Base-by-base conservation (phyloP, 495 filamentous ascomycete species). In the Penicillium parvum region DNA sequence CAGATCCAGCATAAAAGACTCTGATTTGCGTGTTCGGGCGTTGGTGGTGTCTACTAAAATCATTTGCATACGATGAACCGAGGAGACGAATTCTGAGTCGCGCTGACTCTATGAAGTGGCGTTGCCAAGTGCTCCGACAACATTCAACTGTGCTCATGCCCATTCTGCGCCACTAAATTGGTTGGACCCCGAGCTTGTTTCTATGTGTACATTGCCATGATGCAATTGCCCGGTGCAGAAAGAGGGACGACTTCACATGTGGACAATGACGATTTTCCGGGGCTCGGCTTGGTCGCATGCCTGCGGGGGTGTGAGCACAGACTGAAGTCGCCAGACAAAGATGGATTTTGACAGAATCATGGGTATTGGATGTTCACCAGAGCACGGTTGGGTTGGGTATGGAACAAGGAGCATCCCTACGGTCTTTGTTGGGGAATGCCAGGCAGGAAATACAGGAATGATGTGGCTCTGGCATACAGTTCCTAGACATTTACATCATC, bases 21-120 rank as follows among this genome's bases (percentile, higher is more conserved):
- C 43, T 46, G 33, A 17, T 41, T 29, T 45, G 30, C 37, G 11
- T 27, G 37, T 45, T 39, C 21, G 19, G 52, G 52, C 52, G 52
- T 55, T 55, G 41, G 43, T 39, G 43, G 36, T n/a, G n/a, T 36
- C 37, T 50, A 32, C 39, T 18, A 23, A 36, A 43, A 27, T 28
- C 23, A 44, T 42, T 53, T 53, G 49, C 49, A 51, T 51, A 38
- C 44, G 27, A 39, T 32, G 40, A 20, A 35, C 45, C 25, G 26
- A 47, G 25, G 29, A 25, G 20, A 42, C 8, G 20, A 17, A 29
- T 20, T 6, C n/a, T 20, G 12, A 15, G 29, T 15, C n/a, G 22
- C 6, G 5, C 14, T 7, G 4, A 8, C 20, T 12, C 18, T 34
- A 18, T 18, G 16, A 7, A 9, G n/a, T 29, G 22, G 40, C 19